Conservation (phyloP, 306 rosid genomes). For the Vigna mungo region DNA sequence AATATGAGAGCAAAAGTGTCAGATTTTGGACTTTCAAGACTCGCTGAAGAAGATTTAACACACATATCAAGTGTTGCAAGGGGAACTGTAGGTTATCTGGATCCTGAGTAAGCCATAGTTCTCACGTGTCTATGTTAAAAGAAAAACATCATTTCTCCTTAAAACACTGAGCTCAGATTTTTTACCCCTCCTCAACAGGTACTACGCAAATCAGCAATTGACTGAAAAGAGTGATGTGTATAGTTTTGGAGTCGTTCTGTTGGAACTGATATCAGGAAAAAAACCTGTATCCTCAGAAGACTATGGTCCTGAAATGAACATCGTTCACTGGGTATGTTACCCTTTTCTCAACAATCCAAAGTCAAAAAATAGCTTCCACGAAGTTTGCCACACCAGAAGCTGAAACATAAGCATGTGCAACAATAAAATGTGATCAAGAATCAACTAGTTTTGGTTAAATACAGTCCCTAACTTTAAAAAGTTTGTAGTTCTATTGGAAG, state of each 20-base stretch:
- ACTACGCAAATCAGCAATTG: slow-evolving; percentile 91
- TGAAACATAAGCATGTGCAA: slow-evolving; percentile 2
- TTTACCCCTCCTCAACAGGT: slow-evolving; percentile 53
- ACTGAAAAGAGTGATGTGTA: slow-evolving; percentile 96
- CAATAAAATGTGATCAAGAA: background rate
- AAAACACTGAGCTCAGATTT: slow-evolving; percentile 32
- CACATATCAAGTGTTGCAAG: slow-evolving; percentile 92
- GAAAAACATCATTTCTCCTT: slow-evolving; percentile 24
- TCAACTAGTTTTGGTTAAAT: background rate
- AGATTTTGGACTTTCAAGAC: slow-evolving; percentile 93
- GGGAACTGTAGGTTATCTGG: slow-evolving; percentile 95
- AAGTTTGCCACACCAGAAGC: slow-evolving; percentile 22
- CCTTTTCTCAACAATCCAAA: slow-evolving; percentile 14
- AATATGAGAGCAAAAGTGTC: slow-evolving; percentile 98
- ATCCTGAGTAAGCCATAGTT: slow-evolving; percentile 83
- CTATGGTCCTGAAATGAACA: slow-evolving; percentile 88
- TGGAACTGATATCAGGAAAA: slow-evolving; percentile 90
- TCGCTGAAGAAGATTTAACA: slow-evolving; percentile 92
- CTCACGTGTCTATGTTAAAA: slow-evolving; percentile 21
- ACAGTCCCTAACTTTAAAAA: background rate
- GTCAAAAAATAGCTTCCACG: slow-evolving; percentile 7
- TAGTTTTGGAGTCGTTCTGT: slow-evolving; percentile 91
- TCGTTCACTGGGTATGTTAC: slow-evolving; percentile 88
- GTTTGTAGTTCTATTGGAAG: too few species aligned
- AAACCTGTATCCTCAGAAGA: slow-evolving; percentile 86